Percentiles rank a stretch among this genome's conserved stretches.
These are phyloP conservation scores for Alopecurus myosuroides DNA, from an alignment of 176 grass and related monocot genomes.

Conservation along the genomic window DNA sequence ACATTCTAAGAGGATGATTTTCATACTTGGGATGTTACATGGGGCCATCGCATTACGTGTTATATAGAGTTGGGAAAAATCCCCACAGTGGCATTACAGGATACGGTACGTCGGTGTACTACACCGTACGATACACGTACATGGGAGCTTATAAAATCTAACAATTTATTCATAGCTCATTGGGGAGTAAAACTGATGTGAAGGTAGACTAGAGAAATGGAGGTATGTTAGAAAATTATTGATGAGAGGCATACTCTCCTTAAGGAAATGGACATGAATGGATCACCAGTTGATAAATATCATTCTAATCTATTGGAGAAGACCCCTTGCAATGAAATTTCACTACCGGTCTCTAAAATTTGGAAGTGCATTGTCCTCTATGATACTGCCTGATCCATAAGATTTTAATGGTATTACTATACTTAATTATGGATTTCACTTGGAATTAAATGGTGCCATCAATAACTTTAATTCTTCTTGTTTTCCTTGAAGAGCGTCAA, in stretches of 20 bases:
- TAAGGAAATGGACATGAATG: conserved; percentile 30
- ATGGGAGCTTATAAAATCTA: too few species aligned
- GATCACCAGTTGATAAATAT: background rate
- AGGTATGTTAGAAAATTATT: background rate
- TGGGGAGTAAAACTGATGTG: too few species aligned
- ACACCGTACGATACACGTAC: too few species aligned
- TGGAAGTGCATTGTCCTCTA: conserved; percentile 41
- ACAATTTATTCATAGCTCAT: too few species aligned
- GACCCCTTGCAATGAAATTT: conserved; percentile 20
- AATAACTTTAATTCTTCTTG: background rate
- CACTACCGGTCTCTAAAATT: conserved; percentile 62
- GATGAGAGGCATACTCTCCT: conserved; percentile 42
- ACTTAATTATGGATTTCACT: background rate
- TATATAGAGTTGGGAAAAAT: too few species aligned
- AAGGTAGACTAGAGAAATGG: too few species aligned
- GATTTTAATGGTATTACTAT: background rate
- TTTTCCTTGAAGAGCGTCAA: conserved; percentile 45
- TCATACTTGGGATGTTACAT: too few species aligned
- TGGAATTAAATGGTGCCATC: background rate
- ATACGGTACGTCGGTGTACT: too few species aligned
- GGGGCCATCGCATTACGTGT: too few species aligned
- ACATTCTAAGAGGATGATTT: too few species aligned
- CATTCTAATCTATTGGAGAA: conserved; percentile 18
- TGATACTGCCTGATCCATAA: conserved; percentile 51
- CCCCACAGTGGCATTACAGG: too few species aligned